phyloP scores from a whole-genome alignment of 805 yeast species.

The Starmerella apis region DNA sequence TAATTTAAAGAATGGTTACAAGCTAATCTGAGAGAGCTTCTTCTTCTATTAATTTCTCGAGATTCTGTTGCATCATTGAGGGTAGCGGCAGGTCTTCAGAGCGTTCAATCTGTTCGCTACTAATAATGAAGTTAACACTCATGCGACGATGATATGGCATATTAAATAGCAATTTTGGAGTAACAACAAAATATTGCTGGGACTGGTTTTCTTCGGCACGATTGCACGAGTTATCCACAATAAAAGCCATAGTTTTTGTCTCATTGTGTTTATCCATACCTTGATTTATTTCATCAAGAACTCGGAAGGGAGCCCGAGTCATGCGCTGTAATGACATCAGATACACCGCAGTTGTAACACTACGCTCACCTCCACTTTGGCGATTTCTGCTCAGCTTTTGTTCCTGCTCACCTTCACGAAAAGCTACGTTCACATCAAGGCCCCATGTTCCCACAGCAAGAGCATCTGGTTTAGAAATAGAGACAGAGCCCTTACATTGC shows the following conservation, averaged over 20 bases:
- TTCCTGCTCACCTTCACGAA: slow-evolving; percentile 64
- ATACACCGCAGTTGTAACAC: slow-evolving; percentile 85
- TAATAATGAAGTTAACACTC: slow-evolving; percentile 77
- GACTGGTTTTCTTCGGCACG: slow-evolving; percentile 31
- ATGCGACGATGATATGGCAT: slow-evolving; percentile 66
- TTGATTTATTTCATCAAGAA: slow-evolving; percentile 96
- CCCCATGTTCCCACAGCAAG: slow-evolving; percentile 47
- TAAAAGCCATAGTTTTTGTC: slow-evolving; percentile 68
- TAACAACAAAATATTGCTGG: slow-evolving; percentile 82
- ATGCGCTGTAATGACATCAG: slow-evolving; percentile 83
- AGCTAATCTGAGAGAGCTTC: background rate
- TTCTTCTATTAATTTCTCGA: background rate
- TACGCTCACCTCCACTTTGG: slow-evolving; percentile 97
- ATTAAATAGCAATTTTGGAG: slow-evolving; percentile 79
- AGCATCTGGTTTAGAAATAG: slow-evolving; percentile 39
- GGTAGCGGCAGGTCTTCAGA: background rate
- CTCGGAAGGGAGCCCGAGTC: slow-evolving; percentile 81
- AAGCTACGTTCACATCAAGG: slow-evolving; percentile 71
- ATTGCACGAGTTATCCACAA: slow-evolving; percentile 74
- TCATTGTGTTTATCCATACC: slow-evolving; percentile 97
- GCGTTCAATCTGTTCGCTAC: slow-evolving; percentile 30
- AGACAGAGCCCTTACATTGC: slow-evolving; percentile 80
- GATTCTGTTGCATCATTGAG: background rate
- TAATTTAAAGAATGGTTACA: too few species aligned
- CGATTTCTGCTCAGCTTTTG: slow-evolving; percentile 70